A percentile compares a stretch with the other conserved stretches of the same genome.
Evolutionary conservation across 352 stramenopile species (phyloP).

Genomic region (Globisporangium carolinianum): DNA sequence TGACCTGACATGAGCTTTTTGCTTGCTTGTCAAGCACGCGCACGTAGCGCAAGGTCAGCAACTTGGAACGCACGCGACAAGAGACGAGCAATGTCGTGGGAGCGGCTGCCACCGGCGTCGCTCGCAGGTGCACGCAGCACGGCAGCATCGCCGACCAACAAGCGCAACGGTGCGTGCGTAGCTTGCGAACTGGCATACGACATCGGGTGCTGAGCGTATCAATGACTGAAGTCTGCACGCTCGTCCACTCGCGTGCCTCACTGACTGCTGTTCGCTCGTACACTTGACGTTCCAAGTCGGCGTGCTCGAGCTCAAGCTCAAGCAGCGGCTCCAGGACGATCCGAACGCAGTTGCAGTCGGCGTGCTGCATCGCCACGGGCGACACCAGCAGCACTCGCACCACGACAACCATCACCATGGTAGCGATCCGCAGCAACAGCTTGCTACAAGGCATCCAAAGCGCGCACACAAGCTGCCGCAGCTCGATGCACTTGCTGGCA

Average conservation of each 20-base stretch:
- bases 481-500: constrained; percentile 8
- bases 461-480: constrained; percentile 42
- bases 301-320: constrained; percentile 66
- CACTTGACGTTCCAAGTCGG: constrained; percentile 24
- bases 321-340: constrained; percentile 46
- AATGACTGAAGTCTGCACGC: too few species aligned
- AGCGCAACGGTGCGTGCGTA: constrained; percentile 43
- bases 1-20: too few species aligned
- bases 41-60: neutral
- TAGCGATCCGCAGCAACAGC: too few species aligned
- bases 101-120: constrained; percentile 10
- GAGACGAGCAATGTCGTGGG: constrained; percentile 22
- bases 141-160: constrained; percentile 22
- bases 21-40: neutral
- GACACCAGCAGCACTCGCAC: neutral
- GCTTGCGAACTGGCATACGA: too few species aligned
- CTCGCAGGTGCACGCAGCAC: constrained; percentile 4
- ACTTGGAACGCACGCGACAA: too few species aligned
- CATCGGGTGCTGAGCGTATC: too few species aligned
- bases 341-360: constrained; percentile 42
- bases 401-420: neutral
- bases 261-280: too few species aligned
- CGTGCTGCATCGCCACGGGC: constrained; percentile 14
- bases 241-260: too few species aligned
- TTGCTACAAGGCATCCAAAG: constrained; percentile 24